Conservation (phyloP, 495 filamentous ascomycete genomes). For the Neurospora cerealis region DNA sequence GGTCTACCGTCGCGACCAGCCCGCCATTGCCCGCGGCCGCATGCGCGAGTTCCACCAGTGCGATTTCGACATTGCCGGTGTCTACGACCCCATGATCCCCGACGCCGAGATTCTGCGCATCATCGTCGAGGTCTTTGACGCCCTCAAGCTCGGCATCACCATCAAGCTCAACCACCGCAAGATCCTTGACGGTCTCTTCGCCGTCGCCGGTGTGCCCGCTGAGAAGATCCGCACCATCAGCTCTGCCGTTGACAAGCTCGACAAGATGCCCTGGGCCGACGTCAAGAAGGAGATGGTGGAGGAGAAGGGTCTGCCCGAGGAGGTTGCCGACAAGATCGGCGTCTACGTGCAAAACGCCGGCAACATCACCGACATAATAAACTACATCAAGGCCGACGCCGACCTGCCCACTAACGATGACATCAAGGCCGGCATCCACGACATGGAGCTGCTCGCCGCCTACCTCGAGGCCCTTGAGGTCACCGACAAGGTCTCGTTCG, state of each 20-base stretch:
- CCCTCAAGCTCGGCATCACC: constrained; percentile 56
- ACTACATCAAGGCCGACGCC: constrained; percentile 52
- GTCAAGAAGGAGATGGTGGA: constrained; percentile 88
- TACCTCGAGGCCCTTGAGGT: constrained; percentile 72
- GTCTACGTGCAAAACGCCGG: constrained; percentile 66
- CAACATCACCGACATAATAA: constrained; percentile 51
- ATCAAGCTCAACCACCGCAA: constrained; percentile 96
- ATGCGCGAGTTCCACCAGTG: constrained; percentile 98
- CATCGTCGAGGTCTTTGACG: constrained; percentile 75
- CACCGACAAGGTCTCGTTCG: constrained; percentile 64
- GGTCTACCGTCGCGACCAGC: constrained; percentile 50
- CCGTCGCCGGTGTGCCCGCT: constrained; percentile 77
- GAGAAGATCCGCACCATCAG: constrained; percentile 82
- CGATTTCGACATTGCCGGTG: constrained; percentile 91
- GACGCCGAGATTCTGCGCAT: constrained; percentile 90
- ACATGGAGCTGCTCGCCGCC: constrained; percentile 71
- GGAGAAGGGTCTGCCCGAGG: constrained; percentile 70
- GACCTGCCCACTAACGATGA: constrained; percentile 54
- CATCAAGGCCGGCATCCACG: constrained; percentile 67
- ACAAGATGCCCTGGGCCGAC: constrained; percentile 85
- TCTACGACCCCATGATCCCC: constrained; percentile 87
- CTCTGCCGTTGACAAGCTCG: constrained; percentile 89
- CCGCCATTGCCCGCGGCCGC: constrained; percentile 45
- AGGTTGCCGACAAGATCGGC: constrained; percentile 77
- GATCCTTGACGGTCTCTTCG: constrained; percentile 86